A percentile compares a stretch with the other conserved stretches of the same genome.
Evolutionary conservation across 495 filamentous ascomycete genomes (phyloP).

Genomic region (Hypomontagnella monticulosa): DNA sequence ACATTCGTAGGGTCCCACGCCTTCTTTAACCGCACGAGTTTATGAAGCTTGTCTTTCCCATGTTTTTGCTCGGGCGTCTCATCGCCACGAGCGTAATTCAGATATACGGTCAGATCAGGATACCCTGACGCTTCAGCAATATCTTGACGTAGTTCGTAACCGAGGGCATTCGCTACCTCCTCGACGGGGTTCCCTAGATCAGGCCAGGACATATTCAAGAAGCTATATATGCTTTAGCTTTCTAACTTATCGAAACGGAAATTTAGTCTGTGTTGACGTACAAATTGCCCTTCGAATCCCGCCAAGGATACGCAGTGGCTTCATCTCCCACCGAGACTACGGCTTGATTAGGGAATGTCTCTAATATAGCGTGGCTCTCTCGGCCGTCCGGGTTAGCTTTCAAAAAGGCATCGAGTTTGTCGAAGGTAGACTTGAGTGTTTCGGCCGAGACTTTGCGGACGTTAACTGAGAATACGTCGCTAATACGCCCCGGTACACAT

Average conservation of each 20-base stretch:
- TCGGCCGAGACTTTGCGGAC: constrained; percentile 23
- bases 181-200: constrained; percentile 4
- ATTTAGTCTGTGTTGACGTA: too few species aligned
- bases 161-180: constrained; percentile 7
- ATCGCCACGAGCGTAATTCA: constrained; percentile 55
- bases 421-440: constrained; percentile 28
- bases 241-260: too few species aligned
- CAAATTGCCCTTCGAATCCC: constrained; percentile 44
- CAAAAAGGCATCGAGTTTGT: constrained; percentile 37
- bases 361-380: constrained; percentile 27
- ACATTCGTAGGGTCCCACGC: constrained; percentile 48
- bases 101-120: constrained; percentile 43
- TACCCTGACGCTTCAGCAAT: constrained; percentile 40
- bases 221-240: too few species aligned
- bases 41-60: constrained; percentile 44
- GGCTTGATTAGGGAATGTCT: constrained; percentile 47
- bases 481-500: neutral
- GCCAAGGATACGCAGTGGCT: constrained; percentile 50
- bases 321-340: constrained; percentile 36
- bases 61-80: constrained; percentile 48
- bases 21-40: constrained; percentile 45
- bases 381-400: constrained; percentile 22
- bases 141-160: constrained; percentile 21
- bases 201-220: constrained; percentile 12
- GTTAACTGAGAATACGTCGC: constrained; percentile 6